Conservation (phyloP, 768 basidiomycete genomes). For the Pisolithus marmoratus region DNA sequence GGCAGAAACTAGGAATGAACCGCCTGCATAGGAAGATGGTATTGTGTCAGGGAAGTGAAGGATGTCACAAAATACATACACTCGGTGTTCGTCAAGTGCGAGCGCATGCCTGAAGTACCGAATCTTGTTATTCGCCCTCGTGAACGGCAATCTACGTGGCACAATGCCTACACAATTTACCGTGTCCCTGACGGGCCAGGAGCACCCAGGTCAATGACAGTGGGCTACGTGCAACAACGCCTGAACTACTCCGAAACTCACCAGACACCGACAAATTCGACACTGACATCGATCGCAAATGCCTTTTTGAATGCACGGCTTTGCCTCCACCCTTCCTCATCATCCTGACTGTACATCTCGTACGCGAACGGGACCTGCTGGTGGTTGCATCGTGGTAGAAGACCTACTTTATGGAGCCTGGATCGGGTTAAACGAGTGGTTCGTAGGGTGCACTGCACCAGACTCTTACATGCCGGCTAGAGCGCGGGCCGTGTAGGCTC, state of each 20-base stretch:
- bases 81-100: slow-evolving; percentile 57
- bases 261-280: slow-evolving; percentile 76
- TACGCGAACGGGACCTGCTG: slow-evolving; percentile 74
- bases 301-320: slow-evolving; percentile 67
- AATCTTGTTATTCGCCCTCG: slow-evolving; percentile 53
- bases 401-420: slow-evolving; percentile 65
- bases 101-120: slow-evolving; percentile 67
- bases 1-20: slow-evolving; percentile 30
- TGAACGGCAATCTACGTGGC: slow-evolving; percentile 61
- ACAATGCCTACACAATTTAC: slow-evolving; percentile 66
- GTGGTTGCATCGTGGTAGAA: slow-evolving; percentile 64
- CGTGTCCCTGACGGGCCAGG: slow-evolving; percentile 49
- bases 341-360: slow-evolving; percentile 57
- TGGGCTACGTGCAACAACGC: not conserved
- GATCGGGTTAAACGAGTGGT: not conserved
- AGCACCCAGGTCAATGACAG: slow-evolving; percentile 4
- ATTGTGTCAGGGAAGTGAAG: slow-evolving; percentile 21
- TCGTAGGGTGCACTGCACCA: not conserved
- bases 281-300: slow-evolving; percentile 66
- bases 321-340: slow-evolving; percentile 55
- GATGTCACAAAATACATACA: slow-evolving; percentile 34
- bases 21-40: slow-evolving; percentile 13
- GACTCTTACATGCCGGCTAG: slow-evolving; percentile 63
- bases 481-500: slow-evolving; percentile 67
- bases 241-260: slow-evolving; percentile 21